Conservation (phyloP, 2,329 filamentous ascomycete genomes). For the Scleromitrula shiraiana region DNA sequence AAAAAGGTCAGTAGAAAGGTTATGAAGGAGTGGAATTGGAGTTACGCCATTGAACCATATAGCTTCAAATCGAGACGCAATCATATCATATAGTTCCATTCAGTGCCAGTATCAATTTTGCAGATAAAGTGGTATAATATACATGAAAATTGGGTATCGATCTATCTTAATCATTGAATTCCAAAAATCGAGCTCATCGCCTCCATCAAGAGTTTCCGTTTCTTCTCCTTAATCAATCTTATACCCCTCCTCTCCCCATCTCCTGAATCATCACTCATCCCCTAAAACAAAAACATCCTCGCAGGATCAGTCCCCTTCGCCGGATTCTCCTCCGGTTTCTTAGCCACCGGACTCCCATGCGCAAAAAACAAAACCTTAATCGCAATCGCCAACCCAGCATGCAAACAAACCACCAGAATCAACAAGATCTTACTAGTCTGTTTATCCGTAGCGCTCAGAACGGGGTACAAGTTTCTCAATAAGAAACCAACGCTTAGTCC, state of each 20-base stretch:
- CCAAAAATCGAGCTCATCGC: neutral
- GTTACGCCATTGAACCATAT: too few species aligned
- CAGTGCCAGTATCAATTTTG: neutral
- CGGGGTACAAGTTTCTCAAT: constrained; percentile 79
- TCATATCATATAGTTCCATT: neutral
- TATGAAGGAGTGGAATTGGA: too few species aligned
- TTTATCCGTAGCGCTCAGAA: constrained; percentile 84
- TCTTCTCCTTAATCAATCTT: neutral
- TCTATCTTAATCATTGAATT: neutral
- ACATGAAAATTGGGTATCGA: constrained; percentile 5
- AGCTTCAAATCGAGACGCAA: too few species aligned
- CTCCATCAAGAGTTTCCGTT: too few species aligned
- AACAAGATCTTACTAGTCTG: constrained; percentile 86
- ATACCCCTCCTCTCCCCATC: neutral
- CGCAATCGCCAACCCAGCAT: constrained; percentile 82
- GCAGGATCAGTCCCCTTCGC: constrained; percentile 8
- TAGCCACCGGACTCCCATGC: constrained; percentile 52
- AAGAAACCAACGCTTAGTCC: constrained; percentile 76
- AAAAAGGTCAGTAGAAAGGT: too few species aligned
- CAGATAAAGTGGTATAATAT: neutral
- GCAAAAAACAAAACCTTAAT: constrained; percentile 98
- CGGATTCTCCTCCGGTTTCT: constrained; percentile 11
- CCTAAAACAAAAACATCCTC: constrained; percentile 17
- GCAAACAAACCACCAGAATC: constrained; percentile 73
- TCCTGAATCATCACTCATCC: neutral